These are phyloP conservation scores for Mortierella sp. DNA, from an alignment of 371 early-diverging fungal species.

Conservation along the genomic window DNA sequence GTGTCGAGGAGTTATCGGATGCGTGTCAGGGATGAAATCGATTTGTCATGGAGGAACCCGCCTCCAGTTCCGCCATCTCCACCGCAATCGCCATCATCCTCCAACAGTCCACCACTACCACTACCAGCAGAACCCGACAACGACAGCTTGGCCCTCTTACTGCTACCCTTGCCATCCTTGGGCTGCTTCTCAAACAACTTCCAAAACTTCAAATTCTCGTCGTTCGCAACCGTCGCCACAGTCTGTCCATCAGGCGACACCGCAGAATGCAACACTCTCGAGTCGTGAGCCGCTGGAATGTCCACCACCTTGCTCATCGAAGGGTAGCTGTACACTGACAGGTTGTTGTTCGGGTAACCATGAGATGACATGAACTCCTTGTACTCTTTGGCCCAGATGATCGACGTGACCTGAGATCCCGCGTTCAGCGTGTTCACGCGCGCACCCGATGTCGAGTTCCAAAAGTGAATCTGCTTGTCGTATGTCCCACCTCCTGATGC, in stretches of 20 bases:
- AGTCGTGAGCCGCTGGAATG: conserved; percentile 85
- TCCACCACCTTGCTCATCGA: conserved; percentile 82
- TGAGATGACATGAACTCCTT: conserved; percentile 96
- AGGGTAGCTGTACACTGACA: conserved; percentile 95
- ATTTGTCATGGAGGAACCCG: conserved; percentile 20
- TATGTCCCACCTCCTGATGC: conserved; percentile 98
- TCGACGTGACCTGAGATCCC: conserved; percentile 95
- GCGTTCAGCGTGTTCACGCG: conserved; percentile 81
- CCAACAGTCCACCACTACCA: neutral
- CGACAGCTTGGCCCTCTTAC: neutral
- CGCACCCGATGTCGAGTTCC: conserved; percentile 90
- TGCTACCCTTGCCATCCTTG: conserved; percentile 24
- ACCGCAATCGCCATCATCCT: conserved; percentile 26
- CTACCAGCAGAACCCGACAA: neutral
- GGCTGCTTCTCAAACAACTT: conserved; percentile 77
- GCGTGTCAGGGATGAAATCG: conserved; percentile 32
- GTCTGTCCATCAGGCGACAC: conserved; percentile 95
- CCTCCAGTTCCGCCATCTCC: conserved; percentile 16
- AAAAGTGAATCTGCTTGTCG: conserved; percentile 95
- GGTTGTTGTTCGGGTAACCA: conserved; percentile 71
- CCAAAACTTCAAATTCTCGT: conserved; percentile 99
- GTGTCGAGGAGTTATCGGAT: conserved; percentile 18
- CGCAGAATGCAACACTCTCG: conserved; percentile 92
- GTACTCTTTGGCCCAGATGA: conserved; percentile 93
- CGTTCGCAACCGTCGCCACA: conserved; percentile 93